These are phyloP conservation scores for Trichoderma koningiopsis DNA, from an alignment of 2,329 filamentous ascomycete species.

Conservation along the genomic window DNA sequence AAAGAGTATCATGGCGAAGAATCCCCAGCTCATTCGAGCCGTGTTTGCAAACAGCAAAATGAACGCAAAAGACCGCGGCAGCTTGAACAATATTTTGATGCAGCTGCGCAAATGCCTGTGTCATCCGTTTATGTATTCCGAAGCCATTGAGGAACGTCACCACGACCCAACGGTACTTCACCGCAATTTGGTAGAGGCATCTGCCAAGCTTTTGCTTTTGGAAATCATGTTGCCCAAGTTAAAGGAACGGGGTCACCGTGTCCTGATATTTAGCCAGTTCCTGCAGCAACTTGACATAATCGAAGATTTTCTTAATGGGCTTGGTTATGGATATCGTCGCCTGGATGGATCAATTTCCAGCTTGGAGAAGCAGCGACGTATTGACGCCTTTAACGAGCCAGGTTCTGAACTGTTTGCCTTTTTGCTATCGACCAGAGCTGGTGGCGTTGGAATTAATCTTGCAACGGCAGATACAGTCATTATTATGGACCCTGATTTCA, in stretches of 20 bases:
- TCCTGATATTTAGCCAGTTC: conserved; percentile 96
- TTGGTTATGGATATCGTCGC: conserved; percentile 73
- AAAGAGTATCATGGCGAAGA: conserved; percentile 89
- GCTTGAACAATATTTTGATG: conserved; percentile 91
- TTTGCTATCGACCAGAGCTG: conserved; percentile 87
- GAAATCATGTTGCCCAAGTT: conserved; percentile 87
- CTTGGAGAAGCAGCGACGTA: conserved; percentile 88
- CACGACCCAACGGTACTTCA: conserved; percentile 64
- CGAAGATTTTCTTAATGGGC: conserved; percentile 83
- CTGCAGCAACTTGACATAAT: conserved; percentile 83
- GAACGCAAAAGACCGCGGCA: conserved; percentile 72
- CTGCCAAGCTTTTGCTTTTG: conserved; percentile 82
- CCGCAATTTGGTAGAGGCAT: conserved; percentile 86
- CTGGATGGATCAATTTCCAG: conserved; percentile 83
- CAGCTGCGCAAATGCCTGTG: conserved; percentile 93
- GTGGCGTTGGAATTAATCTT: conserved; percentile 95
- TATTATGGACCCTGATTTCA: conserved; percentile 95
- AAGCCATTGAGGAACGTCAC: conserved; percentile 81
- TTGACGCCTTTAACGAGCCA: conserved; percentile 89
- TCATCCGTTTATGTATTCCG: conserved; percentile 93
- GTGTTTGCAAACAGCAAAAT: conserved; percentile 74
- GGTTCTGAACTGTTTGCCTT: conserved; percentile 85
- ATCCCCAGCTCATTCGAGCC: conserved; percentile 81
- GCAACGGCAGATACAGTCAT: conserved; percentile 97
- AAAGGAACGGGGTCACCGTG: conserved; percentile 80